Base-by-base conservation (phyloP, 208 protist species). In the Crithidia bombi region DNA sequence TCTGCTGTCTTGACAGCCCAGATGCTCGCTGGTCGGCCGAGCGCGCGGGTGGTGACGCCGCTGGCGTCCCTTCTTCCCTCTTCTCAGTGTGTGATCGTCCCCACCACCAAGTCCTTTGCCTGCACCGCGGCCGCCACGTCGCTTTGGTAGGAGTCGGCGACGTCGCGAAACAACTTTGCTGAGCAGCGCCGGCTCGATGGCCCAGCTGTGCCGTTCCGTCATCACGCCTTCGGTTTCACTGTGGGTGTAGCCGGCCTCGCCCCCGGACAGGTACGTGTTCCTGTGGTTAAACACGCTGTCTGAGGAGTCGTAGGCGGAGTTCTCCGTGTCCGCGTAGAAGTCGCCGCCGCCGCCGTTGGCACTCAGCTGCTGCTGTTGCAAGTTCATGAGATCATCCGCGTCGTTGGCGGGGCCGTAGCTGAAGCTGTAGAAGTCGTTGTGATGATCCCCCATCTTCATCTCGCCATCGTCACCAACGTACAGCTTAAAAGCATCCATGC, bases 401-500 rank as follows among this genome's bases (percentile, higher is more conserved):
- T 77, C 71, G 25, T 77, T 64, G 0, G 58, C 64, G 19, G 57
- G 36, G 36, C 66, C 71, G 64, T 77, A 77, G 54, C 21, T 61
- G 65, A 77, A 77, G 56, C 32, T 38, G 36, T 66, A 77, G n/a
- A 67, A 67, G 32, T 71, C 63, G 63, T 49, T 47, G 39, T 67
- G 64, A 57, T 70, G 56, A 3, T 50, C 25, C 19, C 44, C 50
- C 56, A 71, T 62, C 38, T 63, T 65, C 64, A 77, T 77, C 56
- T 65, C 71, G 14, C 71, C 71, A 39, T 77, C 71, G 2, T 77
- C 71, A 23, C 43, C 71, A n/a, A 77, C 71, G n/a, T 66, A 77
- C 2, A 77, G 33, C 25, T 62, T 67, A 28, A 77, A 71, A 32
- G 63, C 65, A 36, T 77, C 64, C 23, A 71, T 21, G 44, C 71